Conservation (phyloP, 345 rosid genomes). For the Kandelia obovata region DNA sequence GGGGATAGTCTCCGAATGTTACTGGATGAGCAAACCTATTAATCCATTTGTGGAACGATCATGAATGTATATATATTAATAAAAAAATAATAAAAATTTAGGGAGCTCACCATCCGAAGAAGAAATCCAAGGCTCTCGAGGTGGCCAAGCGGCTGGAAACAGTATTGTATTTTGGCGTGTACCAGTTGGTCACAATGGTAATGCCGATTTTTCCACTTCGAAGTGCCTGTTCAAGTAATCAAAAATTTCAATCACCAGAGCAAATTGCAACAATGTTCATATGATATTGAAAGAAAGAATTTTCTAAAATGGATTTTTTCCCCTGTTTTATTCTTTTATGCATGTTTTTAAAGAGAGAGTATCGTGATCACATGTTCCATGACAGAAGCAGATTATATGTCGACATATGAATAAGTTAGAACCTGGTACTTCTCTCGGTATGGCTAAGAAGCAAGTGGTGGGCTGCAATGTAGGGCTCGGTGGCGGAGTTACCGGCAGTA, state of each 20-base stretch:
- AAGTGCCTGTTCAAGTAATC: slow-evolving; percentile 6
- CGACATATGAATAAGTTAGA: neutral
- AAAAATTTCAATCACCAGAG: neutral
- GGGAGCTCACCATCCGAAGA: slow-evolving; percentile 37
- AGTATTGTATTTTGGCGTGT: slow-evolving; percentile 30
- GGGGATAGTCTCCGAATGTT: slow-evolving; percentile 18
- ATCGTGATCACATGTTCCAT: too few species aligned
- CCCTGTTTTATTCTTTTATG: neutral
- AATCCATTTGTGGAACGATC: neutral
- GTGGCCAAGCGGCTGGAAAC: slow-evolving; percentile 24
- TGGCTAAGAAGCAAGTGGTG: slow-evolving; percentile 20
- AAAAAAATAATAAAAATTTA: too few species aligned
- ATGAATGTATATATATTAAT: neutral
- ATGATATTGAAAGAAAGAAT: too few species aligned
- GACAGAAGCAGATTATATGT: neutral
- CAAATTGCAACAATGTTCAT: too few species aligned
- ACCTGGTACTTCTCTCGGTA: slow-evolving; percentile 21
- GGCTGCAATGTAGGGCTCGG: slow-evolving; percentile 19
- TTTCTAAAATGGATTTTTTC: neutral
- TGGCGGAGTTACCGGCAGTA: slow-evolving; percentile 18
- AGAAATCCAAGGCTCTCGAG: slow-evolving; percentile 39
- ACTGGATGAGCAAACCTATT: slow-evolving; percentile 18
- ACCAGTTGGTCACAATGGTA: slow-evolving; percentile 24
- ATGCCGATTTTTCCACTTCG: slow-evolving; percentile 38
- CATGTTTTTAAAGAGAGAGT: neutral